Base-by-base conservation (phyloP, 2,329 filamentous ascomycete species). In the Fusarium continuum region DNA sequence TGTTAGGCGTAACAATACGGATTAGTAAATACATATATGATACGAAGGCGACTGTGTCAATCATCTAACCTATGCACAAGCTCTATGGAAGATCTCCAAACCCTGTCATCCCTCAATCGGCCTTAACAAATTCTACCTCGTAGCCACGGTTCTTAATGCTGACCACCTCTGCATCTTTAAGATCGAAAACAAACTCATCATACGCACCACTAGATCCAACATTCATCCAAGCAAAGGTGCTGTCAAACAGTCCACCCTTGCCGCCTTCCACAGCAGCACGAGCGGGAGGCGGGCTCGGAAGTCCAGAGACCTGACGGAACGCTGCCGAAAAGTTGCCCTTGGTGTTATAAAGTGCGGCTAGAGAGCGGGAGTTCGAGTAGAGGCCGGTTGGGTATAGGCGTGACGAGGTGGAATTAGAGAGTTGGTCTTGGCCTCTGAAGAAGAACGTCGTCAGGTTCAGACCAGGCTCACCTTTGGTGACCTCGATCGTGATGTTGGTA, bases 401-500 rank as follows among this genome's bases (percentile, higher is more conserved):
- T 2, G 51, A 16, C 7, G 36, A 26, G 3, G 46, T 23, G 1
- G 19, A 3, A 2, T 23, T 20, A 8, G 11, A 35, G 2, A 47
- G 19, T 22, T 14, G 22, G 2, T 56, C 23, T 4, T 45, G 19
- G 1, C 34, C 56, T 10, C 47, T 6, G 2, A 54, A 20, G 8
- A 23, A 60, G 20, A 67, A 50, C 0, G 61, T 53, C 9, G 43
- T 40, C 1, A 54, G 17, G 5, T 48, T 64, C 4, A 61, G 41
- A 0, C 66, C 66, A 3, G 66, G 55, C 11, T 53, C 47, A 6
- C 28, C 61, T 5, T 66, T 23, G 7, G 58, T 63, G 2, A 68
- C 64, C 2, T 41, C 28, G 3, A 71, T 23, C 0, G 67, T 71
- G 1, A 71, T 14, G 13, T 71, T 71, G 1, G 65, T 67, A 1